Evolutionary conservation across 2,329 filamentous ascomycete genomes (phyloP), one percentile per base, ranked within the genome.

Genomic region (Sclerotinia minor): DNA sequence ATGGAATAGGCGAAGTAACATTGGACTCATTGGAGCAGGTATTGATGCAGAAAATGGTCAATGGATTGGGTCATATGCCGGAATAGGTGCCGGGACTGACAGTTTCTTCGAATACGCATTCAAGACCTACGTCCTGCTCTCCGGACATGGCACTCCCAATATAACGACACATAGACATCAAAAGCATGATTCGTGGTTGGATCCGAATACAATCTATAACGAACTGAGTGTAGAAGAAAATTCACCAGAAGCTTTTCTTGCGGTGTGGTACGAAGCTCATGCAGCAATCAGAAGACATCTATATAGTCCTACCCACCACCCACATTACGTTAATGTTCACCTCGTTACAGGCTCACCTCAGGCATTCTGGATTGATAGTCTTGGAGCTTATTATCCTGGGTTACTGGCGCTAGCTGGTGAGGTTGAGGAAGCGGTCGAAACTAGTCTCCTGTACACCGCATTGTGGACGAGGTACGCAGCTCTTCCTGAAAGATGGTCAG

Each of bases 61-160:
- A 72, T 99, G 95, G 95, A 89, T 95, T 45, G 90, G 90, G 11
- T 85, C 91, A 2, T 94, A 92, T 77, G 89, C 94, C n/a, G 94
- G 95, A 41, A 96, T 99, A 73, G 95, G 95, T 61, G 95, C 95
- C 9, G 95, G 95, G 50, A 92, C 97, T 75, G 95, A 99, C 80
- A 97, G 94, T 79, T 99, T 99, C 80, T 98, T 97, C 76, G 95
- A 99, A 80, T 99, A 99, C 79, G 94, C 95, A 4, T 85, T 98
- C 75, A 99, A 99, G 79, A 93, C 93, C 24, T 89, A 97, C 76
- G 91, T 99, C 69, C 80, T 99, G 32, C 86, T 98, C 29, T 97
- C 94, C 2, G 92, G 92, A 1, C 87, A 90, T 68, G 83, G 83
- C 19, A 78, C 83, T 69, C 85, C 85, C 3, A 89, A 89, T 71